Percentiles rank a stretch among this genome's conserved stretches.
These are phyloP conservation scores for Houttuynia cordata DNA, from an alignment of 164 flowering plant genomes.

Conservation along the genomic window DNA sequence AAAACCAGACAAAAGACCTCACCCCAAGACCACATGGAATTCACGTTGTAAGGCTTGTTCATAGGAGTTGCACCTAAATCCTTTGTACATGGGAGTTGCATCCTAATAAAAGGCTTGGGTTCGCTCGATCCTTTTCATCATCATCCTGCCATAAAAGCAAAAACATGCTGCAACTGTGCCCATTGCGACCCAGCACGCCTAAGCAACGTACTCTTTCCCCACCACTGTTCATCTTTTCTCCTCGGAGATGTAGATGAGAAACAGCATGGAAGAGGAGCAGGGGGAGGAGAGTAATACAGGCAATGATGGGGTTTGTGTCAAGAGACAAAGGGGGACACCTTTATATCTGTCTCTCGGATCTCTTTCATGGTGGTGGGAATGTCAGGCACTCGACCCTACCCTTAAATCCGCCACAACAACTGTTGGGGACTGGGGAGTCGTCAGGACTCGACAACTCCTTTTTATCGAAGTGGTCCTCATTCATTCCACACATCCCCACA, in stretches of 20 bases:
- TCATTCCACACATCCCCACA: background rate
- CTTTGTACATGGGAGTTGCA: too few species aligned
- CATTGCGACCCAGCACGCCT: too few species aligned
- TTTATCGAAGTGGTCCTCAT: background rate
- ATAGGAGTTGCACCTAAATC: too few species aligned
- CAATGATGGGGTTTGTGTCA: constrained; percentile 4
- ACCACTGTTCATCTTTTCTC: background rate
- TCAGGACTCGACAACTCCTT: background rate
- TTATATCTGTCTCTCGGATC: background rate
- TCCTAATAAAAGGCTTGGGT: too few species aligned
- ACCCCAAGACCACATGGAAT: too few species aligned
- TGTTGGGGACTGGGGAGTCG: background rate
- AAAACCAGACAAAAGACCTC: too few species aligned
- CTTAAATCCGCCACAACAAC: background rate
- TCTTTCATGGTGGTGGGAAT: constrained; percentile 6
- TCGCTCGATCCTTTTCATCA: too few species aligned
- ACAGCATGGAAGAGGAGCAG: background rate
- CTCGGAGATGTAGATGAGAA: background rate
- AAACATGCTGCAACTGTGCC: too few species aligned
- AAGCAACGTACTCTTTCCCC: too few species aligned
- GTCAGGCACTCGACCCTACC: constrained; percentile 7
- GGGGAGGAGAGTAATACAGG: background rate
- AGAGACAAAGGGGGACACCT: constrained; percentile 9
- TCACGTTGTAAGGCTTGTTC: too few species aligned
- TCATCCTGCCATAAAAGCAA: too few species aligned